Percentiles rank a stretch among this genome's conserved stretches.
These are phyloP conservation scores for Silybum marianum DNA, from an alignment of 129 eudicot genomes.

Conservation along the genomic window DNA sequence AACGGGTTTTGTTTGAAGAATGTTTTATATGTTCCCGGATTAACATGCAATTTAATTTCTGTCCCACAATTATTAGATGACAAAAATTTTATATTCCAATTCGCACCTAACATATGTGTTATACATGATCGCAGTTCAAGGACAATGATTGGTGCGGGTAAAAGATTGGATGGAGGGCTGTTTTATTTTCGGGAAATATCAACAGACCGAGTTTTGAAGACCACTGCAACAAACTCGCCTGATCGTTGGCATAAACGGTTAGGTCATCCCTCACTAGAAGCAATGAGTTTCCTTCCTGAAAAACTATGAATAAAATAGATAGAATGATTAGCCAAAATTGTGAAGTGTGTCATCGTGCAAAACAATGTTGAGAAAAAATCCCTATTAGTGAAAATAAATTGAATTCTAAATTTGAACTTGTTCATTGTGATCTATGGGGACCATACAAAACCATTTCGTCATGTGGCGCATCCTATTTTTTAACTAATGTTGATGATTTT, in stretches of 20 bases:
- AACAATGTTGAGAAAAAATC: neutral
- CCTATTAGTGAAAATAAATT: conserved; percentile 1
- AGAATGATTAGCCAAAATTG: neutral
- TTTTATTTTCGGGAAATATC: too few species aligned
- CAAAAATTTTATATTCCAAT: neutral
- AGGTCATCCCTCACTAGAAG: too few species aligned
- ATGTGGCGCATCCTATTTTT: neutral
- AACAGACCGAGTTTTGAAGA: too few species aligned
- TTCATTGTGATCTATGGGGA: neutral
- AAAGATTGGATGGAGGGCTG: neutral
- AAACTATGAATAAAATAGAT: too few species aligned
- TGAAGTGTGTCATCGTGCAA: neutral
- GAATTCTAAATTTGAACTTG: neutral
- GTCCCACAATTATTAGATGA: neutral
- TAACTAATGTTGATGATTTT: conserved; percentile 21
- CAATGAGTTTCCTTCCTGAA: too few species aligned
- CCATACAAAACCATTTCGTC: neutral
- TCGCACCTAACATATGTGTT: neutral
- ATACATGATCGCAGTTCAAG: conserved; percentile 5
- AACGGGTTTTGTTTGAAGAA: neutral
- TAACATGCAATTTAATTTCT: neutral
- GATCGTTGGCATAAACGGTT: too few species aligned
- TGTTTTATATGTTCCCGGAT: neutral
- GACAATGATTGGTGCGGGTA: conserved; percentile 13
- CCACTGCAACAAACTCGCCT: too few species aligned